These are phyloP conservation scores for Aspergillus asperescens DNA, from an alignment of 495 filamentous ascomycete genomes.

Conservation along the genomic window DNA sequence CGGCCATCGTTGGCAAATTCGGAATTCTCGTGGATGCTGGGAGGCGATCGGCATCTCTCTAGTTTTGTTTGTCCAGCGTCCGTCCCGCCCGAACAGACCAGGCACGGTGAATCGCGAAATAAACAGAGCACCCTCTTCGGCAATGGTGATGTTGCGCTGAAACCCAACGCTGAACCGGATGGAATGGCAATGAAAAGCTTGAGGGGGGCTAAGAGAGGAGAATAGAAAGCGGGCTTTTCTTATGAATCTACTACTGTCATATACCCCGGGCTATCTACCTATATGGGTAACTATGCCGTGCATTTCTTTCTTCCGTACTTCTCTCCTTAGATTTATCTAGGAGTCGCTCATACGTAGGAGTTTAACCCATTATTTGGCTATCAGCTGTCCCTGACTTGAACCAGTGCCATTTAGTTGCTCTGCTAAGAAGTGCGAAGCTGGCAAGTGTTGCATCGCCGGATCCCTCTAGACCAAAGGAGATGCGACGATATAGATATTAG, in stretches of 20 bases:
- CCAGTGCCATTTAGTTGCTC: conserved; percentile 4
- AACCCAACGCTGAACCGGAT: conserved; percentile 31
- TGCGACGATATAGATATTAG: too few species aligned
- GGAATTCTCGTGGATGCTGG: conserved; percentile 96
- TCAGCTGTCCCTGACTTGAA: conserved; percentile 3
- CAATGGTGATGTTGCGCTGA: conserved; percentile 30
- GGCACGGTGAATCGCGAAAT: conserved; percentile 27
- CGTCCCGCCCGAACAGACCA: conserved; percentile 43
- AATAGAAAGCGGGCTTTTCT: conserved; percentile 1
- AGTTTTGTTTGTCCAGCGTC: conserved; percentile 48
- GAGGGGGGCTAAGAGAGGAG: conserved; percentile 57
- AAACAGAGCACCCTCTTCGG: conserved; percentile 40
- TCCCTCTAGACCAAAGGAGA: too few species aligned
- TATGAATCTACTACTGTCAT: background rate
- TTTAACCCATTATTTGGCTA: conserved; percentile 1
- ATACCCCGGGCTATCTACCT: background rate
- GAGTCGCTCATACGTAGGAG: background rate
- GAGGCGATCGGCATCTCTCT: conserved; percentile 45
- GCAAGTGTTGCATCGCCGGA: too few species aligned
- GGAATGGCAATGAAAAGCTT: conserved; percentile 46
- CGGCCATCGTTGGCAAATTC: conserved; percentile 62
- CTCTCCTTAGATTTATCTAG: too few species aligned
- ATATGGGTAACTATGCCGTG: background rate
- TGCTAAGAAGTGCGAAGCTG: conserved; percentile 9
- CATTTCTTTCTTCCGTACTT: background rate